Base-by-base conservation (phyloP, 2,329 filamentous ascomycete genomes). In the Aplosporella prunicola region DNA sequence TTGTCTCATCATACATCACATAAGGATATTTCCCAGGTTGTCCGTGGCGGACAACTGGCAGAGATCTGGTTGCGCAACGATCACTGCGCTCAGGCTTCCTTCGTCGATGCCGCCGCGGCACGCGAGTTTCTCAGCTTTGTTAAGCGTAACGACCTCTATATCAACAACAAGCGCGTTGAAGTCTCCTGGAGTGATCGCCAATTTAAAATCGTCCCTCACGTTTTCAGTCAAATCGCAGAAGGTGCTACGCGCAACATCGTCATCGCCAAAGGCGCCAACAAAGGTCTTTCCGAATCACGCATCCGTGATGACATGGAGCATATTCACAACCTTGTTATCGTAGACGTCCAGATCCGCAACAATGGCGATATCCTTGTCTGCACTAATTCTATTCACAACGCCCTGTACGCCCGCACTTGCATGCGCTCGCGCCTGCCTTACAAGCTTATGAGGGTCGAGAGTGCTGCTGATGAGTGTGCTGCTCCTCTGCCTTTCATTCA, bases 211-310 rank as follows among this genome's bases (percentile, higher is more conserved):
- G 66, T 72, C 2, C 61, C 64, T 3, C 75, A 84, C 53, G 66
- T 87, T 35, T 69, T 71, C 15, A 66, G 71, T 54, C 82, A 81
- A 52, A 70, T 88, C 38, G 58, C 59, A 25, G 64, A 58, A 32
- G 82, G 83, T 10, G 81, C 81, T 10, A 82, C 76, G 27, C 76
- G 85, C 42, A 91, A 89, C n/a, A 57, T 93, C 24, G 62, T 88
- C 14, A 71, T 93, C 27, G 72, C 72, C 40, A 69, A 71, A 8
- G 74, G 72, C 13, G 44, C 47, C 66, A 47, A 62, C 62, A 36
- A 24, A 69, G n/a, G n/a, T 63, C 36, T 82, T 46, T 85, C 77
- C 0, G 78, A 78, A 46, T 61, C 72, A 6, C 60, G 62, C 11
- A 76, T 93, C 45, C 76, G 80, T 9, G 70, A 78, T 4, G 82